Evolutionary conservation across 257 asterid species (phyloP), one percentile per base, ranked within the genome.

Genomic region (Craterostigma plantagineum): DNA sequence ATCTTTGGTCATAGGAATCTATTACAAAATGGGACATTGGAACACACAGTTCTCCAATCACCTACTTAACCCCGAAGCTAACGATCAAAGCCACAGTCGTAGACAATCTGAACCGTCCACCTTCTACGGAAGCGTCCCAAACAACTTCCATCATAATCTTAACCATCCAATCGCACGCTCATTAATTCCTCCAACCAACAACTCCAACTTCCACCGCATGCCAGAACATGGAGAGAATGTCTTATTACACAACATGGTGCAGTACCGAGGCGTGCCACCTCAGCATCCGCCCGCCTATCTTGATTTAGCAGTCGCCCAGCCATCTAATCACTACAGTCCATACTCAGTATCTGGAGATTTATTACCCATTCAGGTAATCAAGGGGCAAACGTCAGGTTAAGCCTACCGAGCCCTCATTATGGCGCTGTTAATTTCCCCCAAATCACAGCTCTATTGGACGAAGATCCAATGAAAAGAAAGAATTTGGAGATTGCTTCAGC

Each of bases 11-110:
- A 3, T 46, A 70, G 76, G 69, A 49, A 60, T 65, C 57, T 45
- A 48, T 2, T 3, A 50, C 57, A 53, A 37, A 51, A 83, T 90
- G 99, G 91, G 76, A 55, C 84, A 83, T 45, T 63, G 81, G 52
- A 75, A 66, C 45, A 70, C 65, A 46, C 77, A 63, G 45, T 51
- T 63, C 62, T 55, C 35, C 0, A 59, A 67, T 62, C 71, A 67
- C 40, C 67, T 67, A 63, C 56, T 53, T 46, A 75, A 77, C 48
- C 38, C 61, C 53, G 92, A 71, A 64, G 40, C 67, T 7, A 23
- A 23, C 30, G 77, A 79, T 53, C 85, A 47, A 55, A 70, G 82
- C 45, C 90, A 54, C 45, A 62, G 46, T 56, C 72, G 68, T 63
- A 58, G 57, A 12, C 72, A 48, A 46, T 58, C 91, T 4, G 84